These are phyloP conservation scores for Lactarius evosmus DNA, from an alignment of 768 basidiomycete species.

Conservation along the genomic window DNA sequence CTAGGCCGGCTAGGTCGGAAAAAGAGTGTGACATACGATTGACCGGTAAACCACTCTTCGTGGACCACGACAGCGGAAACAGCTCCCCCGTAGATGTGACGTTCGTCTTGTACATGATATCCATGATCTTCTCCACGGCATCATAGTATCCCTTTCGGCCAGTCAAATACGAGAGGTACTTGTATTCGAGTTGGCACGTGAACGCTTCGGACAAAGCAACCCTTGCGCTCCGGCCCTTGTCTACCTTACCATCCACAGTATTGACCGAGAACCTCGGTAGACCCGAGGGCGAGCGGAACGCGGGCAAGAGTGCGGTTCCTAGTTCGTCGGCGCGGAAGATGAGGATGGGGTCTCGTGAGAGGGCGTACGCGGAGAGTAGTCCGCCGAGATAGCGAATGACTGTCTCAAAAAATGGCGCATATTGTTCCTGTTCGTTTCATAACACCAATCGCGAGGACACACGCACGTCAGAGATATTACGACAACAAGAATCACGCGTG, in stretches of 20 bases:
- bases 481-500: too few species aligned
- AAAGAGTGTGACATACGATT: constrained; percentile 39
- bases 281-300: constrained; percentile 67
- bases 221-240: constrained; percentile 36
- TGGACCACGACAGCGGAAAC: constrained; percentile 56
- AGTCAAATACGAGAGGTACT: constrained; percentile 79
- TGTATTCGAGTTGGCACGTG: constrained; percentile 81
- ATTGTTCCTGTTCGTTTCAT: constrained; percentile 35
- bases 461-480: too few species aligned
- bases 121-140: constrained; percentile 52
- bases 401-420: too few species aligned
- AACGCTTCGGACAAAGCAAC: constrained; percentile 74
- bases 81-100: constrained; percentile 48
- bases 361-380: constrained; percentile 64
- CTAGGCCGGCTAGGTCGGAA: neutral
- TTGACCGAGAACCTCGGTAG: constrained; percentile 68
- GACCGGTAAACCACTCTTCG: constrained; percentile 42
- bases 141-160: constrained; percentile 62
- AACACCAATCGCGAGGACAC: too few species aligned
- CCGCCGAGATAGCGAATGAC: too few species aligned
- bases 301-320: constrained; percentile 64
- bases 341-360: constrained; percentile 60
- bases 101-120: constrained; percentile 44
- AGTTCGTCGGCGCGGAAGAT: constrained; percentile 75
- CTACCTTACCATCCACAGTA: constrained; percentile 49